These are phyloP conservation scores for Boletus sensibilis DNA, from an alignment of 768 basidiomycete species.

Conservation along the genomic window DNA sequence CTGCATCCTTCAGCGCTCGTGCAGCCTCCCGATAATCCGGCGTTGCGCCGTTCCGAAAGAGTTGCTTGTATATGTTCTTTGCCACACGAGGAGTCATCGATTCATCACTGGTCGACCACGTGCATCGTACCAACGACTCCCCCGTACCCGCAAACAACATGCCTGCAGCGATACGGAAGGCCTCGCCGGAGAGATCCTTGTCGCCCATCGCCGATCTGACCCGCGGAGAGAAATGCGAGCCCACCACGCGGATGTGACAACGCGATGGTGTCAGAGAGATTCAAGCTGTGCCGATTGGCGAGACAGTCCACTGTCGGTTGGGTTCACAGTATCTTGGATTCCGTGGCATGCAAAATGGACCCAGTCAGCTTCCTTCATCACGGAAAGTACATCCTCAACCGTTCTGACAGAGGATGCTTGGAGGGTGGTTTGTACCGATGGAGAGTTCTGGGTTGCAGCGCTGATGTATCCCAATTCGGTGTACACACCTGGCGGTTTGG, in stretches of 20 bases:
- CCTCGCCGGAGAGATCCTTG: constrained; percentile 16
- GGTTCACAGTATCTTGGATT: not conserved
- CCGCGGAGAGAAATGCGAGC: constrained; percentile 47
- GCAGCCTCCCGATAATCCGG: no score
- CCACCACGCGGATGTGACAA: constrained; percentile 16
- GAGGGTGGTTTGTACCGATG: no score
- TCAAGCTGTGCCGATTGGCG: not conserved
- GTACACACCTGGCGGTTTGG: no score
- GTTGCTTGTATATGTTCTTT: no score
- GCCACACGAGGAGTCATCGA: no score
- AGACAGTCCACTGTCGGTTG: not conserved
- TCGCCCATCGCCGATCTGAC: constrained; percentile 42
- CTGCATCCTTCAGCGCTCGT: no score
- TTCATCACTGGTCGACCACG: constrained; percentile 18
- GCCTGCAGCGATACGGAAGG: no score
- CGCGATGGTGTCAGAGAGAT: not conserved
- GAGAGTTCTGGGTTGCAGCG: no score
- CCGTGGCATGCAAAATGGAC: constrained; percentile 2
- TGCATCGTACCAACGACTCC: constrained; percentile 41
- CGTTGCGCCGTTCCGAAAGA: no score
- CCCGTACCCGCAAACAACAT: constrained; percentile 5
- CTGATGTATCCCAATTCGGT: no score
- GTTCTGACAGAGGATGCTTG: not conserved
- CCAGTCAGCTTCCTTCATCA: constrained; percentile 7
- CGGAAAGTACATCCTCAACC: not conserved